phyloP scores from a whole-genome alignment of 441 rosid genomes.

The Gossypium aridum region DNA sequence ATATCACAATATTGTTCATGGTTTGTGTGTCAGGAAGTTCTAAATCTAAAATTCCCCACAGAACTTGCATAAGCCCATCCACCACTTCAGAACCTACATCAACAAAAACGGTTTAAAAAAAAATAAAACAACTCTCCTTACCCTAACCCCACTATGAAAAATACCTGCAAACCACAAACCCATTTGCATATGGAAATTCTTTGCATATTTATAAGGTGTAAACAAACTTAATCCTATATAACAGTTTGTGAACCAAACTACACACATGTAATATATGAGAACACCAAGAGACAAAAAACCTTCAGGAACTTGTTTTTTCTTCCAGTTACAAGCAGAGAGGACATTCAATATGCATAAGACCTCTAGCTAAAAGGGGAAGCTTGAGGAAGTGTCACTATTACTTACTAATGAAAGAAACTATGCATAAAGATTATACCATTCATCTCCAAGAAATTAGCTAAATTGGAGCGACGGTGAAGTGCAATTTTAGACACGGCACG shows the following conservation, averaged over 20 bases:
- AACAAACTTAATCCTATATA: constrained; percentile 1
- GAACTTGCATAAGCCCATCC: constrained; percentile 93
- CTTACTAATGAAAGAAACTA: background rate
- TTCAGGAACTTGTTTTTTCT: background rate
- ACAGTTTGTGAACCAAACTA: background rate
- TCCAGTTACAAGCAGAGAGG: background rate
- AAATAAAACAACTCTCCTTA: constrained; percentile 4
- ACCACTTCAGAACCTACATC: constrained; percentile 85
- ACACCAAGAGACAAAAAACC: background rate
- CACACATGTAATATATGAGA: background rate
- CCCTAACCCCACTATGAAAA: background rate
- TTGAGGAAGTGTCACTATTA: background rate
- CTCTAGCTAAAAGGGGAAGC: background rate
- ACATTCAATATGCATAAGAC: background rate
- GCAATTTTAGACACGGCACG: constrained; percentile 99
- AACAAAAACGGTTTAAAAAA: constrained; percentile 12
- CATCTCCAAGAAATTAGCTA: constrained; percentile 72
- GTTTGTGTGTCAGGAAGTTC: constrained; percentile 97
- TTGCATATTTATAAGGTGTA: background rate
- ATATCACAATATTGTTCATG: constrained; percentile 88
- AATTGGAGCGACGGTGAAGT: constrained; percentile 84
- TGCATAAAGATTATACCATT: constrained; percentile 42
- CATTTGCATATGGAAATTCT: background rate
- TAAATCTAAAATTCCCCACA: constrained; percentile 98
- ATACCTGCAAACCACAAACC: background rate